Conservation (phyloP, 257 asterid species). For the Dorcoceras hygrometricum region DNA sequence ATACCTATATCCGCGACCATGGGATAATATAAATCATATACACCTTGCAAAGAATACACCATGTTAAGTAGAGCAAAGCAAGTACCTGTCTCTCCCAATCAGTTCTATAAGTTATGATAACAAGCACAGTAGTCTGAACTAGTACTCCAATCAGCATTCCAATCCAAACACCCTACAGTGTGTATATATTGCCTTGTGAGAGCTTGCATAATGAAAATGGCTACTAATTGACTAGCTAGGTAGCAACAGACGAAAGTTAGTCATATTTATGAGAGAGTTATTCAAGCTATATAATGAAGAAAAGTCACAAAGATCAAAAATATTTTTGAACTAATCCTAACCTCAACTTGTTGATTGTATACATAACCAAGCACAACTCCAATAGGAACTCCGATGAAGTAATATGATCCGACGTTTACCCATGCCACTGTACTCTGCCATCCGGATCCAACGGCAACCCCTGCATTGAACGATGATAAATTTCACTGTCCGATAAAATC, state of each 20-base stretch:
- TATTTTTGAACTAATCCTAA: too few relatives aligned
- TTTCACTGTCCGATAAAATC: too few relatives aligned
- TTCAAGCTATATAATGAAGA: too few relatives aligned
- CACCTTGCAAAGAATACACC: neutral
- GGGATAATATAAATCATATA: neutral
- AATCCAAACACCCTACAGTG: slow-evolving; percentile 51
- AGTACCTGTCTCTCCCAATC: slow-evolving; percentile 53
- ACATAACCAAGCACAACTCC: slow-evolving; percentile 41
- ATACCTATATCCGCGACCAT: slow-evolving; percentile 23
- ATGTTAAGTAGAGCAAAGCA: neutral
- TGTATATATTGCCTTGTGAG: neutral
- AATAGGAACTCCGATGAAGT: slow-evolving; percentile 41
- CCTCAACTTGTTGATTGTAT: slow-evolving; percentile 37
- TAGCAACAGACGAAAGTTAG: too few relatives aligned
- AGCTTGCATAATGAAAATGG: neutral
- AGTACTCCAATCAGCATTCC: slow-evolving; percentile 45
- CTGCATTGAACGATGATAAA: slow-evolving; percentile 1
- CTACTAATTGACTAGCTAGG: neutral
- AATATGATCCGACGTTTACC: slow-evolving; percentile 41
- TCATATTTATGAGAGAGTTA: too few relatives aligned
- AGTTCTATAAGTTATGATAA: slow-evolving; percentile 36
- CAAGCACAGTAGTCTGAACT: slow-evolving; percentile 42
- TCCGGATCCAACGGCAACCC: slow-evolving; percentile 50
- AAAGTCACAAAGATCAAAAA: too few relatives aligned
- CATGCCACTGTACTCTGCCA: slow-evolving; percentile 51